These are phyloP conservation scores for Sphagnurus paluster DNA, from an alignment of 1,284 basidiomycete species.

Conservation along the genomic window DNA sequence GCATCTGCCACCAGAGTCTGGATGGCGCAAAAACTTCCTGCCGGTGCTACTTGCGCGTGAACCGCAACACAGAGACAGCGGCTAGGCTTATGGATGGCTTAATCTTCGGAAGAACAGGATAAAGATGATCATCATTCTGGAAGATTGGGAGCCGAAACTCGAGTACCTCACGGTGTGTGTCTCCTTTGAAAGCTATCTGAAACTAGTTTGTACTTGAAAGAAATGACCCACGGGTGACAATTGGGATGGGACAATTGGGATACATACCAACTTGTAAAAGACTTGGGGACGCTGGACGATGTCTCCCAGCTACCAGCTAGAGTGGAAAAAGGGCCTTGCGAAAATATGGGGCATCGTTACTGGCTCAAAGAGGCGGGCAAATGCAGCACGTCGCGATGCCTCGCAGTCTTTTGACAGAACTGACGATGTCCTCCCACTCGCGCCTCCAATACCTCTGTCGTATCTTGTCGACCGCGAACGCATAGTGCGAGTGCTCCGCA, in stretches of 20 bases:
- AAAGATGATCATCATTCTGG: conserved; percentile 68
- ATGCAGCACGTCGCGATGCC: conserved; percentile 28
- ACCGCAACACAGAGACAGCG: conserved; percentile 49
- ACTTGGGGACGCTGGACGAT: conserved; percentile 52
- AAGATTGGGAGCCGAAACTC: conserved; percentile 52
- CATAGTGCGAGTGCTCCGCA: conserved; percentile 31
- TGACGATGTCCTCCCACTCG: conserved; percentile 72
- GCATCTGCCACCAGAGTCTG: conserved; percentile 29
- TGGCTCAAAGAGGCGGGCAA: conserved; percentile 48
- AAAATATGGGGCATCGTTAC: conserved; percentile 84
- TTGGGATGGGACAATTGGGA: conserved; percentile 52
- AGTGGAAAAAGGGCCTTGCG: conserved; percentile 73
- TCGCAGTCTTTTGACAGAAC: conserved; percentile 43
- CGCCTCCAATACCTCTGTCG: conserved; percentile 83
- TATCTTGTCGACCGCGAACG: conserved; percentile 72
- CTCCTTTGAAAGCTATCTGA: conserved; percentile 6
- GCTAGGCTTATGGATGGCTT: conserved; percentile 56
- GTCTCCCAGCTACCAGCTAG: conserved; percentile 38
- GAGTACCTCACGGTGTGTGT: conserved; percentile 54
- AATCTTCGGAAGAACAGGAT: conserved; percentile 59
- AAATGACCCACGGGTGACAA: conserved; percentile 57
- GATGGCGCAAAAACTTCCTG: conserved; percentile 33
- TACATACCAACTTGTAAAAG: conserved; percentile 54
- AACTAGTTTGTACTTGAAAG: conserved; percentile 51
- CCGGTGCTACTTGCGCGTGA: conserved; percentile 1